Evolutionary conservation across 371 early-diverging fungal genomes (phyloP), one percentile per base, ranked within the genome.

Genomic region (Mucor lusitanicus): DNA sequence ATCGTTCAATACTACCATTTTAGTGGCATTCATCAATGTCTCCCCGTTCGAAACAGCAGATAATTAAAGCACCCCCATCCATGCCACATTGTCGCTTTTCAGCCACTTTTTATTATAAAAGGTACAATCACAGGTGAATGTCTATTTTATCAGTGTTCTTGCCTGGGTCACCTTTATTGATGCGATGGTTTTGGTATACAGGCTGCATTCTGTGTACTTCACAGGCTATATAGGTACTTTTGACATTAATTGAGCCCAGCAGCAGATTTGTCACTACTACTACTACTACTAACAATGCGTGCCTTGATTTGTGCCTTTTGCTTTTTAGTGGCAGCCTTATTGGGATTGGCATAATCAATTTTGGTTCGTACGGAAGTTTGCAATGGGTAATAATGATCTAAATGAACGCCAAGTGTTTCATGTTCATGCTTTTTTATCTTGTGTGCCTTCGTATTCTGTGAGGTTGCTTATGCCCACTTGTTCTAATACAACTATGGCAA

Each of bases 1-100:
- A 98, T 33, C 98, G 86, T 28, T 99, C 97, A 60, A 95, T 85
- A 74, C 97, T 98, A 56, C 99, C 99, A 74, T 81, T 72, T 90
- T 87, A 35, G 99, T 98, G 19, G 99, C 99, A 77, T 99, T 99
- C 64, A 98, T 88, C 58, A 99, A 91, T 19, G 85, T 86, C 64
- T 96, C 97, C 97, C 95, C 11, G 98, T 87, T 23, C 97, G 88
- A 79, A 99, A 99, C 68, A 99, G 79, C 30, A 30, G 30, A 30
- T 30, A 30, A 30, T 30, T 30, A 2, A 30, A 78, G 97, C 98
- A 72, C 91, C 89, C 50, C 17, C 17, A 13, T 91, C 95, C 19
- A 98, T 95, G 6, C 97, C 97, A 71, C 84, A 81, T 13, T 85
- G 83, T 72, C 69, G 74, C 90, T 87, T 77, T 11, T 40, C 40